Conservation (phyloP, 208 protist genomes). For the Porcisia hertigi region DNA sequence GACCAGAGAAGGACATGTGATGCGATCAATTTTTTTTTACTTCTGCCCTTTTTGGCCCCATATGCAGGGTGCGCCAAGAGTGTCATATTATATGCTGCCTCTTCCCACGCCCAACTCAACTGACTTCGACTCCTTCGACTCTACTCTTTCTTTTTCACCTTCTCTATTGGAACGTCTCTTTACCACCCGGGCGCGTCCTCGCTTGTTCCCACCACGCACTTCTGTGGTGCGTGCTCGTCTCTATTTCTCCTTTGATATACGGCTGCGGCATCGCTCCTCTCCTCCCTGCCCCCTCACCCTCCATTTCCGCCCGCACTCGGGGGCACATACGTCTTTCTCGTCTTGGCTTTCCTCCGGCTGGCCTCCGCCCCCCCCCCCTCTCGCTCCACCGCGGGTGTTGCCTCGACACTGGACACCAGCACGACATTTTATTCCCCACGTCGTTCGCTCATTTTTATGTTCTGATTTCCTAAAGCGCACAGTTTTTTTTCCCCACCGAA, state of each 20-base stretch:
- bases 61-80: too few species aligned
- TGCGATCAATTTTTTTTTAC: too few species aligned
- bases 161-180: background rate
- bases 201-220: background rate
- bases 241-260: background rate
- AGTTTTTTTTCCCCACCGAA: background rate
- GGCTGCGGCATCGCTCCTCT: background rate
- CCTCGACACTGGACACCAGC: background rate
- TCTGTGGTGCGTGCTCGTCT: background rate
- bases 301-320: background rate
- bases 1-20: background rate
- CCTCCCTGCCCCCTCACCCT: background rate
- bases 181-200: background rate
- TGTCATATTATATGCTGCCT: background rate
- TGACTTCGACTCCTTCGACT: background rate
- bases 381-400: too few species aligned
- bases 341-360: background rate
- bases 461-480: conserved; percentile 16
- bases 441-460: conserved; percentile 24
- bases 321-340: background rate
- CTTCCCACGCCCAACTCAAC: background rate
- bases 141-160: too few species aligned
- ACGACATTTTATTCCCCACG: conserved; percentile 13
- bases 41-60: background rate
- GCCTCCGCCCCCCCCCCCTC: background rate